Evolutionary conservation across 2,329 filamentous ascomycete species (phyloP).

Genomic region (Periconia macrospinosa): DNA sequence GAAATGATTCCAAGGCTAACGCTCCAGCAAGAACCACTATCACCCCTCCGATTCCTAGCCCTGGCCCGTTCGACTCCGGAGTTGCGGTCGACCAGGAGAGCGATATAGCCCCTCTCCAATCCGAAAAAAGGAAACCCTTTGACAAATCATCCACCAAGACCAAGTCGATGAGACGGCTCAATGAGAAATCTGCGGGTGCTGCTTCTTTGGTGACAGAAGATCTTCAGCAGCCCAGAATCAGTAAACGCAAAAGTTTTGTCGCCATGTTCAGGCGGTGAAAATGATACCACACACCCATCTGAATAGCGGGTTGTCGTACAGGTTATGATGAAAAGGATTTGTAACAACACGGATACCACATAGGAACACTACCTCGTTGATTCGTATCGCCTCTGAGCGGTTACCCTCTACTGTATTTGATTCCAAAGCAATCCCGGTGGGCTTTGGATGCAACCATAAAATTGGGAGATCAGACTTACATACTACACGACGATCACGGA

Average conservation of each 20-base stretch:
- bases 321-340: neutral
- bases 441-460: neutral
- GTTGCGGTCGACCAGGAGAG: slow-evolving; percentile 34
- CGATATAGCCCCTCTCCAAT: slow-evolving; percentile 21
- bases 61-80: slow-evolving; percentile 39
- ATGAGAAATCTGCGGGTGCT: slow-evolving; percentile 1
- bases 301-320: too few relatives aligned
- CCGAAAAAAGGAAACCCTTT: slow-evolving; percentile 24
- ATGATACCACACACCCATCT: neutral
- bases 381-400: too few relatives aligned
- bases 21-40: slow-evolving; percentile 24
- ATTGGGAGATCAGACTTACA: neutral
- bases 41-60: slow-evolving; percentile 37
- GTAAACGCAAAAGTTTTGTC: slow-evolving; percentile 53
- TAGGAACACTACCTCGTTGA: neutral
- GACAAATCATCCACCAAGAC: slow-evolving; percentile 18
- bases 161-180: slow-evolving; percentile 8
- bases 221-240: slow-evolving; percentile 37
- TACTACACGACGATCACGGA: neutral
- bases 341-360: neutral
- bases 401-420: too few relatives aligned
- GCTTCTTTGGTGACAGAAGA: slow-evolving; percentile 38
- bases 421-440: too few relatives aligned
- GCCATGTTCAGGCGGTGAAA: slow-evolving; percentile 44
- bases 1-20: slow-evolving; percentile 34